Conservation (phyloP, 108 stramenopile genomes). For the Discostella stelligeroides region DNA sequence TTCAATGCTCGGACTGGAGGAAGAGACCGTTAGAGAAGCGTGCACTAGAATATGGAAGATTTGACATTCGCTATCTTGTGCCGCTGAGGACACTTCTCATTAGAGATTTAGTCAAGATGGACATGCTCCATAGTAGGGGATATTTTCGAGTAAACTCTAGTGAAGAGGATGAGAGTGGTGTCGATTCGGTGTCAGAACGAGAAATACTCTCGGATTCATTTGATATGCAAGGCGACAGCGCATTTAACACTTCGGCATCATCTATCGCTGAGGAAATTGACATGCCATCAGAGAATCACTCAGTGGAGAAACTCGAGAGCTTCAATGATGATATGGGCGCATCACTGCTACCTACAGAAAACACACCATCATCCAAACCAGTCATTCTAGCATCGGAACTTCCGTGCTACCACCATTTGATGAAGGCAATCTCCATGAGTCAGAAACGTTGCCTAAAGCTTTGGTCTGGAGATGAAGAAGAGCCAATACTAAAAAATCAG, state of each 20-base stretch:
- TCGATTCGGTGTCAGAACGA: slow-evolving; percentile 11
- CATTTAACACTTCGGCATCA: slow-evolving; percentile 12
- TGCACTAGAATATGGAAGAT: slow-evolving; percentile 87
- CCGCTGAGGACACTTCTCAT: slow-evolving; percentile 71
- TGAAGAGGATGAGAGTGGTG: slow-evolving; percentile 7
- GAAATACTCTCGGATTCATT: neutral
- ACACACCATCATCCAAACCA: slow-evolving; percentile 7
- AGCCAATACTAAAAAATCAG: slow-evolving; percentile 41
- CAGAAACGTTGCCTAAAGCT: slow-evolving; percentile 71
- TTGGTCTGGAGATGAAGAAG: slow-evolving; percentile 58
- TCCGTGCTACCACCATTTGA: slow-evolving; percentile 57
- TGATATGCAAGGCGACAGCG: slow-evolving; percentile 12
- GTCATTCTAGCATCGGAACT: slow-evolving; percentile 47
- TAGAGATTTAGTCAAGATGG: slow-evolving; percentile 64
- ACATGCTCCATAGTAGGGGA: slow-evolving; percentile 34
- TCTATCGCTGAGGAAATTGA: slow-evolving; percentile 14
- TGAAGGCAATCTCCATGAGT: slow-evolving; percentile 64
- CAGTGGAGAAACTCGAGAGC: slow-evolving; percentile 1
- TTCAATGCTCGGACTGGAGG: slow-evolving; percentile 92
- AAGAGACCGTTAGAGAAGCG: slow-evolving; percentile 79
- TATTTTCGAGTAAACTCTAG: slow-evolving; percentile 12
- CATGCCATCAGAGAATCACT: slow-evolving; percentile 1
- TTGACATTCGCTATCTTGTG: slow-evolving; percentile 83
- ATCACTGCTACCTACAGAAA: neutral
- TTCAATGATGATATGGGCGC: neutral